Conservation (phyloP, 345 rosid genomes). For the Salix suchowensis region DNA sequence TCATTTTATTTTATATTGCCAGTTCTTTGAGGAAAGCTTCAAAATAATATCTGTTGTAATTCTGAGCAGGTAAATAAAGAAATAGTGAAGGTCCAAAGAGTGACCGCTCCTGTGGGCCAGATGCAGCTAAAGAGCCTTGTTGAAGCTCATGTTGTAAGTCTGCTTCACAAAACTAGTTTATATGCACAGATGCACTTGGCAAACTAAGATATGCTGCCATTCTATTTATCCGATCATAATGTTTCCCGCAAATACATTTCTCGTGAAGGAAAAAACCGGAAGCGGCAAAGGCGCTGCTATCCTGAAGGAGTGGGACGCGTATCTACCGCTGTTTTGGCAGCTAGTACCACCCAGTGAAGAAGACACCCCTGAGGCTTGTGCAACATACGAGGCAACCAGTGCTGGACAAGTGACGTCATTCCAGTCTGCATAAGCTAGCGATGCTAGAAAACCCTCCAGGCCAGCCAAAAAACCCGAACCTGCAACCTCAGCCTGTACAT, state of each 20-base stretch:
- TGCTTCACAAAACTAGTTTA: background rate
- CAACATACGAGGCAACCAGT: constrained; percentile 58
- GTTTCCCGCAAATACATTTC: background rate
- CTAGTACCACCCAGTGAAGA: constrained; percentile 99
- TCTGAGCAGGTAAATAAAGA: constrained; percentile 67
- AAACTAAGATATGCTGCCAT: background rate
- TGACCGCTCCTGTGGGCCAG: constrained; percentile 94
- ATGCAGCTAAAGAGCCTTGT: constrained; percentile 87
- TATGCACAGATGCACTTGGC: background rate
- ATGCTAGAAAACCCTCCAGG: background rate
- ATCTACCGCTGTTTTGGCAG: constrained; percentile 86
- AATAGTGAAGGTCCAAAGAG: constrained; percentile 92
- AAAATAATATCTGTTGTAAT: background rate
- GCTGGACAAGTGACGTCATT: constrained; percentile 62
- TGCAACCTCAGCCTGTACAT: constrained; percentile 22
- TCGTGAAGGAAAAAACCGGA: constrained; percentile 82
- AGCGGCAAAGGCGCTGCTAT: constrained; percentile 72
- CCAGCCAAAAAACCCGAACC: background rate
- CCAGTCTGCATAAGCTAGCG: constrained; percentile 55
- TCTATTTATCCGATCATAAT: background rate
- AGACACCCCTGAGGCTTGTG: constrained; percentile 95
- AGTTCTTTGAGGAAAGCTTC: background rate
- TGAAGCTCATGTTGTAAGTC: constrained; percentile 89
- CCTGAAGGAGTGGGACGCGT: constrained; percentile 77
- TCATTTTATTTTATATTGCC: background rate